A percentile compares a stretch with the other conserved stretches of the same genome.
Evolutionary conservation across 768 basidiomycete species (phyloP).

Genomic region (Leccinellum albellum): DNA sequence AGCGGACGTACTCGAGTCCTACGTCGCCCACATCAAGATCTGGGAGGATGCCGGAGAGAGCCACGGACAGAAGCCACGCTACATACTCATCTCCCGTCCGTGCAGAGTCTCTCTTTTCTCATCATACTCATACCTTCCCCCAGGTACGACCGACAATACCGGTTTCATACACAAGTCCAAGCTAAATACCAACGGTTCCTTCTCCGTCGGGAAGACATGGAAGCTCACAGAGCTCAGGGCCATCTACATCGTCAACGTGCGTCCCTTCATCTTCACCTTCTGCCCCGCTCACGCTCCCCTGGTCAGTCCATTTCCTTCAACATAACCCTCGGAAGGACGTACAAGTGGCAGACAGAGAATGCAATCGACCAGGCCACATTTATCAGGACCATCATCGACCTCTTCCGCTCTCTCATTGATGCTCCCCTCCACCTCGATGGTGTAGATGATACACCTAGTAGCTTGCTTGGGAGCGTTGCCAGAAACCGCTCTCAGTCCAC

Average conservation of each 20-base stretch:
- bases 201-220: constrained; percentile 99
- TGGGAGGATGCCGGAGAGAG: constrained; percentile 83
- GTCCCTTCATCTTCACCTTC: constrained; percentile 24
- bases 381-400: constrained; percentile 58
- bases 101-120: constrained; percentile 16
- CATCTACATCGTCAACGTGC: constrained; percentile 72
- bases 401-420: constrained; percentile 50
- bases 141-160: constrained; percentile 58
- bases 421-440: constrained; percentile 58
- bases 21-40: constrained; percentile 88
- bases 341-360: constrained; percentile 85
- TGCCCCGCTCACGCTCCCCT: constrained; percentile 12
- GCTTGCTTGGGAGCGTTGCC: constrained; percentile 5
- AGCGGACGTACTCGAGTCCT: constrained; percentile 68
- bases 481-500: constrained; percentile 5
- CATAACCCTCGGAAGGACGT: constrained; percentile 84
- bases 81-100: constrained; percentile 88
- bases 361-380: constrained; percentile 70
- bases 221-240: constrained; percentile 73
- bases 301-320: constrained; percentile 63
- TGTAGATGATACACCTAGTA: constrained; percentile 42
- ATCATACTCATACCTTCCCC: not conserved
- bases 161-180: constrained; percentile 95
- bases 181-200: constrained; percentile 88
- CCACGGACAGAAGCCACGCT: constrained; percentile 78